These are phyloP conservation scores for Tagetes erecta DNA, from an alignment of 129 eudicot genomes.

Conservation along the genomic window DNA sequence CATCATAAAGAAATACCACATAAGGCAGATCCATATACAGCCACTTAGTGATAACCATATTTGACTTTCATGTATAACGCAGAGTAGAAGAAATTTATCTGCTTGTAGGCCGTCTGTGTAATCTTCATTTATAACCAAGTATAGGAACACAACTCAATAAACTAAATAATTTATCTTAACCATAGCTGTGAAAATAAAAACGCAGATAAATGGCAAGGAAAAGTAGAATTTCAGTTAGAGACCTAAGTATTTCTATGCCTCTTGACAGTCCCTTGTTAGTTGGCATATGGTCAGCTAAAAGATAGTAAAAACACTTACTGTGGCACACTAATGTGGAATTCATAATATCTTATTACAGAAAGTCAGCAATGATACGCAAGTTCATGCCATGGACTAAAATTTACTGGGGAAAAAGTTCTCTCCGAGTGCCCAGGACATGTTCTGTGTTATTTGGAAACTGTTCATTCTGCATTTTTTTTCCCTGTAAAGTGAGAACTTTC, in stretches of 20 bases:
- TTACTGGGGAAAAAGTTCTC: background rate
- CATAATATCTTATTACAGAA: background rate
- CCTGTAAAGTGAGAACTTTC: background rate
- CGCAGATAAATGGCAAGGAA: background rate
- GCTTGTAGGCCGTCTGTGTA: background rate
- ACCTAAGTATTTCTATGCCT: background rate
- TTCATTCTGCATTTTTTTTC: background rate
- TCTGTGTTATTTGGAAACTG: background rate
- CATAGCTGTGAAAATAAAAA: slow-evolving; percentile 3
- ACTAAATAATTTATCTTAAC: slow-evolving; percentile 29
- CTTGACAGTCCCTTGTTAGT: background rate
- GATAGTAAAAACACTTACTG: slow-evolving; percentile 9
- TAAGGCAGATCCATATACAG: slow-evolving; percentile 18
- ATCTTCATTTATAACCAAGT: background rate
- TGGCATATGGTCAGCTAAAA: background rate
- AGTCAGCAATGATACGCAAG: background rate
- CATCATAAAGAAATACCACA: slow-evolving; percentile 7
- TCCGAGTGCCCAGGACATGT: background rate
- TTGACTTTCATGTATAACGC: slow-evolving; percentile 12
- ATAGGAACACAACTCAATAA: slow-evolving; percentile 19
- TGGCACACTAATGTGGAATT: background rate
- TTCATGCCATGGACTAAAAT: background rate
- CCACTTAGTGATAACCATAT: slow-evolving; percentile 8
- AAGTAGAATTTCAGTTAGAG: slow-evolving; percentile 2
- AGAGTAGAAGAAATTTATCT: slow-evolving; percentile 8